Evolutionary conservation across 1,284 basidiomycete genomes (phyloP).

Genomic region (Ceratobasidium papillatum): DNA sequence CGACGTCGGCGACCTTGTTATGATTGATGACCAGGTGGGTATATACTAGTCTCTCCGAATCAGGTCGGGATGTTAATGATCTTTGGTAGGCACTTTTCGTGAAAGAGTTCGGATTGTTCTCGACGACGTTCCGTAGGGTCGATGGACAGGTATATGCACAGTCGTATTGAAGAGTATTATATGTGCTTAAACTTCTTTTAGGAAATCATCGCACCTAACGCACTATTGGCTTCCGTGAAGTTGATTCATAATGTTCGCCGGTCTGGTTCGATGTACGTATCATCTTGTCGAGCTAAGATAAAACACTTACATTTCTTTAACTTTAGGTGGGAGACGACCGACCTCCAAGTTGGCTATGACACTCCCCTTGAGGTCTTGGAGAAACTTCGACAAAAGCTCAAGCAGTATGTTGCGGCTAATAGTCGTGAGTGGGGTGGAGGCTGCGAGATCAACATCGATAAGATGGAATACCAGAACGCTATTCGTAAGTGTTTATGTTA

Average conservation of each 20-base stretch:
- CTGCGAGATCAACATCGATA: constrained; percentile 45
- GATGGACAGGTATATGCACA: constrained; percentile 61
- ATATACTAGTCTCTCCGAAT: not conserved
- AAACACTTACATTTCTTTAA: constrained; percentile 40
- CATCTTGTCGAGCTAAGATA: not conserved
- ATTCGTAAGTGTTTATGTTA: constrained; percentile 51
- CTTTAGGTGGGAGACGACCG: constrained; percentile 79
- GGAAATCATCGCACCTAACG: constrained; percentile 82
- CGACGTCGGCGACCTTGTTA: constrained; percentile 79
- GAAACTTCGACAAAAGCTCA: constrained; percentile 66
- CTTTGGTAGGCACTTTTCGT: constrained; percentile 63
- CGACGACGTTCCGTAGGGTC: constrained; percentile 79
- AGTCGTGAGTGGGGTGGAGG: constrained; percentile 69
- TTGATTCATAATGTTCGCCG: constrained; percentile 81
- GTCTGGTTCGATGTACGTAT: constrained; percentile 71
- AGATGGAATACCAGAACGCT: constrained; percentile 77
- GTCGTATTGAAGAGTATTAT: not conserved
- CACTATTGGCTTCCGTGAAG: constrained; percentile 75
- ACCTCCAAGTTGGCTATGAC: constrained; percentile 67
- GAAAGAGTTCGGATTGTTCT: constrained; percentile 82
- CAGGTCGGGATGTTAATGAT: constrained; percentile 31
- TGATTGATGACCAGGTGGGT: constrained; percentile 75
- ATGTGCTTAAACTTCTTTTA: constrained; percentile 47
- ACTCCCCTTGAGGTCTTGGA: constrained; percentile 75
- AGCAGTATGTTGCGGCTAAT: constrained; percentile 70